Evolutionary conservation across 805 yeast genomes (phyloP), one percentile per base, ranked within the genome.

Genomic region (Starmerella sirachaensis): DNA sequence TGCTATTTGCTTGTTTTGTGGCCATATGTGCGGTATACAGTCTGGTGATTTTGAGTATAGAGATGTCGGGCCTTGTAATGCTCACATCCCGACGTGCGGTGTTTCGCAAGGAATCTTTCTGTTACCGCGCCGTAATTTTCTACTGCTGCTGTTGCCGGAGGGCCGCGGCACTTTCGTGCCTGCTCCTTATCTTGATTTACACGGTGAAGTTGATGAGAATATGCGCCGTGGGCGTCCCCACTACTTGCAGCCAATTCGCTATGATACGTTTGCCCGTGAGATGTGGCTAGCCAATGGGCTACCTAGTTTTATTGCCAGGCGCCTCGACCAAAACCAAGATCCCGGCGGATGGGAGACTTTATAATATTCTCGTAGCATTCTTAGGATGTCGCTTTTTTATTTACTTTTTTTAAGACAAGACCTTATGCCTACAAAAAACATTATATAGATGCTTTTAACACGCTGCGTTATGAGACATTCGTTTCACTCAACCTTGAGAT

Each of bases 261-360:
- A 84, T 52, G 74, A 76, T 17, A 72, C 75, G 29, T 67, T 86
- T 40, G 69, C 69, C 14, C 66, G 76, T 37, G 70, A 68, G 23
- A 62, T 83, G 29, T 79, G 96, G 86, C 63, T 86, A 14, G 77
- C 72, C 39, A 86, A 84, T 52, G 81, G 80, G 52, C 64, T 83
- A 3, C 78, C 83, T 4, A 83, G 82, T 49, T 65, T 68, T 31
- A 76, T 86, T 23, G 85, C 84, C 1, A 66, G 97, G 45, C 75
- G 76, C 47, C 66, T 88, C 12, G 97, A 88, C 50, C 74, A 78
- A 27, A 71, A 70, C 6, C 59, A 78, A 23, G 97, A 88, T 57
- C 72, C 78, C 26, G 98, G 98, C 7, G 98, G 98, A 0, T 88
- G 98, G 98, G 91, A 80, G 49, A 81, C 91, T 1, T 61, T 80